Conservation (phyloP, 331 rosid genomes). For the Erythrophleum ivorense region DNA sequence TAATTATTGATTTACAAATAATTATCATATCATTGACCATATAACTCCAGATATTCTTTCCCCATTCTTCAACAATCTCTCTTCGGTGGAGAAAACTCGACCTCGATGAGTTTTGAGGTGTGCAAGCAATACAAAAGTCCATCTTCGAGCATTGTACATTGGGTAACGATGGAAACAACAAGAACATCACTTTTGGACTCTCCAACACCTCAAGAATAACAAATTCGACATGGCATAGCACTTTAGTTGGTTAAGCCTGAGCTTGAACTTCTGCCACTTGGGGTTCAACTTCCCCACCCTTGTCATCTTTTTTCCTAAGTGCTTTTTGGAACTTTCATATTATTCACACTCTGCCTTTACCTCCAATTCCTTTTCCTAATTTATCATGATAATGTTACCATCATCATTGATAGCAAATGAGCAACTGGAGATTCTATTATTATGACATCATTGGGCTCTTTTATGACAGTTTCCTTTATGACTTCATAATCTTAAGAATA, state of each 20-base stretch:
- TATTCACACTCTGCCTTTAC: not conserved
- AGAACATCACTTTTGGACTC: not conserved
- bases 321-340: not conserved
- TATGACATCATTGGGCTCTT: not conserved
- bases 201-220: not conserved
- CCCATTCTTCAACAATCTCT: too few species aligned
- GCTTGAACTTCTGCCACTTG: not conserved
- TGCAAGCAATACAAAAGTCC: too few species aligned
- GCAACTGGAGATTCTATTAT: not conserved
- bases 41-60: not conserved
- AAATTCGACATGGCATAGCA: not conserved
- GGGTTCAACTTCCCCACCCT: not conserved
- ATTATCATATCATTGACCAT: not conserved
- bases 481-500: not conserved
- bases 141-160: too few species aligned
- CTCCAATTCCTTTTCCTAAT: not conserved
- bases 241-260: not conserved
- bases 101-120: too few species aligned
- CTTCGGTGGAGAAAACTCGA: not conserved
- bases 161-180: too few species aligned
- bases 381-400: not conserved
- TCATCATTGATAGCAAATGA: not conserved
- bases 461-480: not conserved
- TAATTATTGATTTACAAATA: not conserved
- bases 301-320: not conserved